Conservation (phyloP, 1,139 yeast species). For the Blastobotrys ciferrii region DNA sequence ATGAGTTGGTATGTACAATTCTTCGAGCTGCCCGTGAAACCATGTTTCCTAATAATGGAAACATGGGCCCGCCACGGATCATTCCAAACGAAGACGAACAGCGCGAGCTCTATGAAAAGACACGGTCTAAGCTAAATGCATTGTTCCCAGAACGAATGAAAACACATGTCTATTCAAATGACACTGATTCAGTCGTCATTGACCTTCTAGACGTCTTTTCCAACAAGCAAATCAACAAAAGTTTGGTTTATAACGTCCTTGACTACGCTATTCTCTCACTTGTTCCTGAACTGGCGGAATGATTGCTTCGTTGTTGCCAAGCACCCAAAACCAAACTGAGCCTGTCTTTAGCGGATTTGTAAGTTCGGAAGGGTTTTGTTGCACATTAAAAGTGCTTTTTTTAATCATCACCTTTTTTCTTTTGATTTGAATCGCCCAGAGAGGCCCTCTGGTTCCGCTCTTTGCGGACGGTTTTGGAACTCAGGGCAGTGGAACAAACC, state of each 20-base stretch:
- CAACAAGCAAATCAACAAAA: constrained; percentile 42
- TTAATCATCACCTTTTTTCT: no score
- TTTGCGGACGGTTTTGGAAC: no score
- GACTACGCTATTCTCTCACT: constrained; percentile 40
- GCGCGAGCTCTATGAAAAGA: constrained; percentile 22
- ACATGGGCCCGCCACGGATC: constrained; percentile 43
- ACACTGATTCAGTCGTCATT: constrained; percentile 34
- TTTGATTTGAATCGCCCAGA: no score
- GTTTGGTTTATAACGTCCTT: constrained; percentile 40
- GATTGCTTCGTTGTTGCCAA: no score
- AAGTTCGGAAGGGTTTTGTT: no score
- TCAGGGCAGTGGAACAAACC: no score
- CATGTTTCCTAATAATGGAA: constrained; percentile 42
- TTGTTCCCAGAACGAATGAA: constrained; percentile 23
- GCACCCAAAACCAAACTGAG: no score
- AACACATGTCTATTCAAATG: constrained; percentile 26
- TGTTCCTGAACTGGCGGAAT: constrained; percentile 41
- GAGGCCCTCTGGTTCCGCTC: no score
- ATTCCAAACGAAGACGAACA: constrained; percentile 33
- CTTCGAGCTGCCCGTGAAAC: constrained; percentile 34
- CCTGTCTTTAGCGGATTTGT: no score
- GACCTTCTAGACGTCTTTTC: constrained; percentile 39
- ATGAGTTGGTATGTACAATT: constrained; percentile 27
- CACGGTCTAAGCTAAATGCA: constrained; percentile 19
- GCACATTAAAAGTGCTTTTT: no score